These are phyloP conservation scores for Bipolaris gigantea DNA, from an alignment of 2,329 filamentous ascomycete species.

Conservation along the genomic window DNA sequence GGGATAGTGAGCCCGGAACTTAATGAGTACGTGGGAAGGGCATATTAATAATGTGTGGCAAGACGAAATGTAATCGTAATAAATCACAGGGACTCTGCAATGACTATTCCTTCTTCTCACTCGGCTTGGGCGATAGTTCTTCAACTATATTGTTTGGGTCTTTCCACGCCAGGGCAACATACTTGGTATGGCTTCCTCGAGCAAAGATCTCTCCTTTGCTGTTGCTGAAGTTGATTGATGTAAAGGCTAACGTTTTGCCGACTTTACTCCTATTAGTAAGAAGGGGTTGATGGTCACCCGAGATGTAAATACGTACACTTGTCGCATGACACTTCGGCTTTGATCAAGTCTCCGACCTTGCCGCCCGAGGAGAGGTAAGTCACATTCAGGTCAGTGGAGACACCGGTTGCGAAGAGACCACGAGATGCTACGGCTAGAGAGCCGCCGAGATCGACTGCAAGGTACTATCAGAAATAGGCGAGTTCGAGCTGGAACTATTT, in stretches of 20 bases:
- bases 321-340: slow-evolving; percentile 65
- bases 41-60: background rate
- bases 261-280: slow-evolving; percentile 45
- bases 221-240: slow-evolving; percentile 64
- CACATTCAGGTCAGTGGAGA: slow-evolving; percentile 68
- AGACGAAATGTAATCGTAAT: background rate
- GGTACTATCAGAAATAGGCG: background rate
- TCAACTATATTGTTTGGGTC: slow-evolving; percentile 64
- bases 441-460: slow-evolving; percentile 64
- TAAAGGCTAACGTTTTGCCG: slow-evolving; percentile 67
- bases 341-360: slow-evolving; percentile 62
- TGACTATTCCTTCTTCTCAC: slow-evolving; percentile 26
- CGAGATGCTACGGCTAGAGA: slow-evolving; percentile 67
- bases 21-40: background rate
- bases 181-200: slow-evolving; percentile 70
- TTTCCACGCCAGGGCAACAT: slow-evolving; percentile 62
- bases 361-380: slow-evolving; percentile 67
- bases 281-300: background rate
- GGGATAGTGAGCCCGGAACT: background rate
- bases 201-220: slow-evolving; percentile 62
- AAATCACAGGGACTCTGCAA: background rate
- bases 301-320: slow-evolving; percentile 54
- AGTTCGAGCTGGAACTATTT: background rate
- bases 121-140: slow-evolving; percentile 52
- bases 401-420: slow-evolving; percentile 66